phyloP scores from a whole-genome alignment of 768 basidiomycete species.

The Phaeotremella skinneri region DNA sequence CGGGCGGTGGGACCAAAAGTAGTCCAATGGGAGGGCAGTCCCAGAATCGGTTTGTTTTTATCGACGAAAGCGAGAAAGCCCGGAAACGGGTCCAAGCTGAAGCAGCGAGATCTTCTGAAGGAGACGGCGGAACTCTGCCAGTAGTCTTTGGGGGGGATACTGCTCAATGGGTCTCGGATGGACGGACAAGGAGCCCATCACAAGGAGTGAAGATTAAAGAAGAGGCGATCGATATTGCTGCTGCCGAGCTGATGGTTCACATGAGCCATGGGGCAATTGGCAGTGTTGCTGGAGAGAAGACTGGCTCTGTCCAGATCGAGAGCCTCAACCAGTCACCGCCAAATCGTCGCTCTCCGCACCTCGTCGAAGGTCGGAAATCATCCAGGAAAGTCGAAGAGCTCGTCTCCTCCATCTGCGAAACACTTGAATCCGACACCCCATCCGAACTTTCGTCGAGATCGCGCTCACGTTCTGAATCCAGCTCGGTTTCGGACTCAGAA shows the following conservation, averaged over 20 bases:
- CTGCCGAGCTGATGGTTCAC: background rate
- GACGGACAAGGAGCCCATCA: background rate
- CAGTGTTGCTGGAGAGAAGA: too few relatives aligned
- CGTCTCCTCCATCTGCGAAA: background rate
- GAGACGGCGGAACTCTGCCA: background rate
- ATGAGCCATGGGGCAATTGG: background rate
- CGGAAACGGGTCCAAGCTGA: background rate
- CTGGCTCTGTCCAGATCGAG: too few relatives aligned
- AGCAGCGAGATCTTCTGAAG: background rate
- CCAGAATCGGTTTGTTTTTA: background rate
- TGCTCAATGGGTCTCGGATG: background rate
- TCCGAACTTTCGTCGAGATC: too few relatives aligned
- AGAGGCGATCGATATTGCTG: background rate
- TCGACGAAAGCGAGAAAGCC: background rate
- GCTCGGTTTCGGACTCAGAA: background rate
- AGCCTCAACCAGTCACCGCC: too few relatives aligned
- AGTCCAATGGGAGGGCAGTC: too few relatives aligned
- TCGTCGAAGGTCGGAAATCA: background rate
- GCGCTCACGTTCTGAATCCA: too few relatives aligned
- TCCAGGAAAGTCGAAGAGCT: background rate
- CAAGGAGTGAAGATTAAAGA: background rate
- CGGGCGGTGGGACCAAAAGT: background rate
- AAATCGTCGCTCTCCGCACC: too few relatives aligned
- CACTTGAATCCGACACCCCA: background rate
- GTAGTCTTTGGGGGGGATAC: too few relatives aligned